Base-by-base conservation (phyloP, 2,329 filamentous ascomycete genomes). In the Claviceps paspali region DNA sequence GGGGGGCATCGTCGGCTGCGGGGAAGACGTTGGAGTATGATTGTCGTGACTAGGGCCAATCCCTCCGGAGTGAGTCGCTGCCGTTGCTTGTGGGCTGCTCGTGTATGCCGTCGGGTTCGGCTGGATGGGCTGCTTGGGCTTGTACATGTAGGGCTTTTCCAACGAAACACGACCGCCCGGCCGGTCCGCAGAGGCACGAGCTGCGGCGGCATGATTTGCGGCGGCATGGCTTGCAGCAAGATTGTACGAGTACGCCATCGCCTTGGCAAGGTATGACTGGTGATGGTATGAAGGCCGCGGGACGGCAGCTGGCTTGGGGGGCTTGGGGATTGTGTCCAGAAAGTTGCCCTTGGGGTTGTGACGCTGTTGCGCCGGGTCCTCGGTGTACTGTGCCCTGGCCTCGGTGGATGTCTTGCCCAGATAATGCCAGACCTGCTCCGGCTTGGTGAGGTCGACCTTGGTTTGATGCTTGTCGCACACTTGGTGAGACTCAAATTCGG, bases 321-420 rank as follows among this genome's bases (percentile, higher is more conserved):
- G 64, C 45, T 73, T 73, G 36, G 64, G 74, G 36, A 85, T 63
- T 2, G 79, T 77, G 32, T 84, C 79, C 52, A 86, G 56, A 56
- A 80, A 87, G 52, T 80, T 82, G 46, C 76, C 77, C 57, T 72
- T 78, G 2, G 68, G 61, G 41, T 84, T 83, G 55, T 84, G 69
- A 32, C 63, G 62, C n/a, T 59, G 67, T 10, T 58, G 66, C 7
- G 51, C 44, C 30, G 70, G 73, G 58, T 93, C 77, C 49, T 91
- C 82, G 4, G 87, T 93, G 59, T 91, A 98, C 54, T 92, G 85
- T 19, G 86, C 79, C 56, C 79, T 86, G 38, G 85, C 82, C 52
- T 96, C 88, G 6, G 88, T 95, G 17, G 88, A 96, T 15, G 71
- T 73, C 54, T 76, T 76, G 23, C 84, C 84, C 42, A 98, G 68